Percentiles rank a stretch among this genome's conserved stretches.
Evolutionary conservation across 805 yeast species (phyloP).

Genomic region (Candida verbasci): DNA sequence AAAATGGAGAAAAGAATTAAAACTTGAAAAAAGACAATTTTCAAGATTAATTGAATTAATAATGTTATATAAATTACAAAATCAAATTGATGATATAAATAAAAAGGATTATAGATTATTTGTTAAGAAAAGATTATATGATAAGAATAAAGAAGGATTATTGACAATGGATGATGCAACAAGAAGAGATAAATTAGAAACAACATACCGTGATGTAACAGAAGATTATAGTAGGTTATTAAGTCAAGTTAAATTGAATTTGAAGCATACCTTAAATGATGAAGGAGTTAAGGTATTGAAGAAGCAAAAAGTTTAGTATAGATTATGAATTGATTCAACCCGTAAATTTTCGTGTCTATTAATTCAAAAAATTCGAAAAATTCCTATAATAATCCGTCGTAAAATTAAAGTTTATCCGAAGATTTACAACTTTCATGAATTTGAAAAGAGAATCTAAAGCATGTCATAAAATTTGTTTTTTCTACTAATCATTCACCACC

Average conservation of each 20-base stretch:
- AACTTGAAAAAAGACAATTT: constrained; percentile 76
- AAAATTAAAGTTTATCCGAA: too few species aligned
- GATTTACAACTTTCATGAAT: too few species aligned
- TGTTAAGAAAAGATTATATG: constrained; percentile 71
- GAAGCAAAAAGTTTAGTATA: neutral
- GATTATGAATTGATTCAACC: too few species aligned
- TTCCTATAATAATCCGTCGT: too few species aligned
- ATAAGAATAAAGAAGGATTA: constrained; percentile 78
- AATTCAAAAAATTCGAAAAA: too few species aligned
- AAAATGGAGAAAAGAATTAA: constrained; percentile 35
- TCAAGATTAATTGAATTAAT: constrained; percentile 75
- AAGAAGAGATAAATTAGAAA: constrained; percentile 66
- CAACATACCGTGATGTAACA: constrained; percentile 64
- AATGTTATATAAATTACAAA: constrained; percentile 39
- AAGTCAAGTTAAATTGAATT: constrained; percentile 18
- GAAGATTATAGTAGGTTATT: constrained; percentile 67
- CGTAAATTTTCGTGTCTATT: too few species aligned
- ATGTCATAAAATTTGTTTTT: too few species aligned
- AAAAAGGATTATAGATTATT: constrained; percentile 46
- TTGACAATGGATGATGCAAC: constrained; percentile 58
- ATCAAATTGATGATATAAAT: constrained; percentile 17
- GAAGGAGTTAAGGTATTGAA: neutral
- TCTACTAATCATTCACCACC: too few species aligned
- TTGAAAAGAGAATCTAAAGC: too few species aligned
- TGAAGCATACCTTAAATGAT: constrained; percentile 4